Percentiles rank a stretch among this genome's conserved stretches.
phyloP scores from a whole-genome alignment of 2,329 filamentous ascomycete species.

The Coniochaeta prunicola region DNA sequence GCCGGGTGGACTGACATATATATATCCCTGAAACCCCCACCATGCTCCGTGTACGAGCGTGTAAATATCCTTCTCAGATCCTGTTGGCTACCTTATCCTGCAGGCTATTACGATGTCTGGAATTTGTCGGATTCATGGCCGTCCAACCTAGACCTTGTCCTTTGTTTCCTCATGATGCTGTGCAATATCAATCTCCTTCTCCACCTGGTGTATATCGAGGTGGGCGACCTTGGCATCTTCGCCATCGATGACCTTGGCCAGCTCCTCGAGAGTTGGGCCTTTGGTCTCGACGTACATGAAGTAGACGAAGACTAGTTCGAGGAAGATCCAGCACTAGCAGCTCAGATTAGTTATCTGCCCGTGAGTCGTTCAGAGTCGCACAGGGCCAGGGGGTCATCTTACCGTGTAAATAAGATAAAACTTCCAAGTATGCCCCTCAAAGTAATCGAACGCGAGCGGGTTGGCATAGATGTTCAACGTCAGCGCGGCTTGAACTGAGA shows the following conservation, averaged over 20 bases:
- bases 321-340: constrained; percentile 41
- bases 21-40: too few species aligned
- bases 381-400: constrained; percentile 44
- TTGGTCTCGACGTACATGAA: constrained; percentile 65
- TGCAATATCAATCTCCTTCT: constrained; percentile 40
- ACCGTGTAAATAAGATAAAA: not conserved
- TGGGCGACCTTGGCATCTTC: constrained; percentile 46
- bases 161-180: constrained; percentile 25
- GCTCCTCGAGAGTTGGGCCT: constrained; percentile 63
- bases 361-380: constrained; percentile 57
- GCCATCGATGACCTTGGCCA: constrained; percentile 64
- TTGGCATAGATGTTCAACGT: constrained; percentile 44
- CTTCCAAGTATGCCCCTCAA: not conserved
- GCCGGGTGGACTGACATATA: too few species aligned
- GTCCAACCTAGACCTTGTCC: not conserved
- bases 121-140: too few species aligned
- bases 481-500: constrained; percentile 54
- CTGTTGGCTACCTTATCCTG: too few species aligned
- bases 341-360: not conserved
- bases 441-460: not conserved
- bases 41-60: too few species aligned
- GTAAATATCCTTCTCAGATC: too few species aligned
- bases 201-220: constrained; percentile 46
- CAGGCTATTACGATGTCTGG: too few species aligned
- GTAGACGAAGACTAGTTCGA: constrained; percentile 55